Base-by-base conservation (phyloP, 1,284 basidiomycete genomes). In the Trichosporon ovoides region DNA sequence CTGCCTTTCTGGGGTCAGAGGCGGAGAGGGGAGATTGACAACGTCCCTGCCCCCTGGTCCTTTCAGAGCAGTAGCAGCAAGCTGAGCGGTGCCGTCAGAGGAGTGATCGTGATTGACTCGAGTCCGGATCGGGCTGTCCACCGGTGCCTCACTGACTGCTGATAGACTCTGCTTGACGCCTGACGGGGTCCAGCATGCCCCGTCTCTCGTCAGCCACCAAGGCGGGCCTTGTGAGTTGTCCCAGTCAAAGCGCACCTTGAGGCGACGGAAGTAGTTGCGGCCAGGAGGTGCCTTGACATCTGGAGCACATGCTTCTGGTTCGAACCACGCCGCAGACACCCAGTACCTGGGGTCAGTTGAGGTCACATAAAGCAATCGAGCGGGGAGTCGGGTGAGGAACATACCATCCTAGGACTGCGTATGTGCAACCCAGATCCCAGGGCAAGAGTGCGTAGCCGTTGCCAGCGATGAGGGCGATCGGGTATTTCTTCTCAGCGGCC, bases 231-330 rank as follows among this genome's bases (percentile, higher is more conserved):
- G 74, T 7, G 54, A 57, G 3, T 68, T 52, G 9, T 73, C 64
- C 74, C 74, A 74, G 57, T 76, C 73, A 53, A 76, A 76, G 1
- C 74, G 66, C 34, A 76, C 65, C 62, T 76, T 76, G 52, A 68
- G 61, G 24, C 74, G 68, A 46, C 68, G 67, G 56, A 67, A 70
- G 38, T 63, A 74, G 35, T 59, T 53, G 35, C 67, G 51, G 1
- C 57, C 62, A 0, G 38, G 19, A 0, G 59, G 68, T 11, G 60
- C 55, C 28, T 34, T 34, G 20, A 68, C 43, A 1, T 55, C 65
- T 7, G 43, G 31, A 1, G 60, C 63, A 2, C 52, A 56, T 2
- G 65, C 62, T 43, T 74, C 74, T 5, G 72, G 69, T 55, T 76
- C 74, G 12, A 69, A 69, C 74, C 74, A 74, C 12, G 66, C 62